Conservation (phyloP, 2,329 filamentous ascomycete species). For the Teratosphaeria epicoccoides region DNA sequence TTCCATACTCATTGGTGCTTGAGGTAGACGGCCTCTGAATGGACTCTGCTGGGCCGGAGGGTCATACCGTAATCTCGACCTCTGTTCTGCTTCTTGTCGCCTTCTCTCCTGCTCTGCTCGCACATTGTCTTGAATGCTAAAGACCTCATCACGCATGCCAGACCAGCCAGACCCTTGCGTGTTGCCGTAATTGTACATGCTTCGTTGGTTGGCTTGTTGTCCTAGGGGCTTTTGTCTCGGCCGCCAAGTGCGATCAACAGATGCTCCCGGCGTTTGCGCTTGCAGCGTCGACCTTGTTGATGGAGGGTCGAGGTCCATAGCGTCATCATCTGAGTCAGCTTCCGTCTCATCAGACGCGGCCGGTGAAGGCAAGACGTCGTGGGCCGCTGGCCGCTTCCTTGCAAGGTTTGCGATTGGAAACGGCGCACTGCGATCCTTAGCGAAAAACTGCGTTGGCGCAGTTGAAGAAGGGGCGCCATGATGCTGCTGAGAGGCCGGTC, state of each 20-base stretch:
- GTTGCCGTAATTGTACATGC: slow-evolving; percentile 30
- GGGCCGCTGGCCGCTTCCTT: slow-evolving; percentile 10
- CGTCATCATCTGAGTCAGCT: slow-evolving; percentile 33
- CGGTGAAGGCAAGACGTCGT: slow-evolving; percentile 11
- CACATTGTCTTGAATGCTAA: slow-evolving; percentile 16
- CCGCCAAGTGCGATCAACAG: slow-evolving; percentile 9
- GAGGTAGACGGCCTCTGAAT: slow-evolving; percentile 61
- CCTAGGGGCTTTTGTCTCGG: slow-evolving; percentile 33
- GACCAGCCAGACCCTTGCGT: slow-evolving; percentile 15
- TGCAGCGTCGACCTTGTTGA: slow-evolving; percentile 5
- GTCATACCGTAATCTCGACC: slow-evolving; percentile 10
- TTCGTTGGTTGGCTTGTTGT: neutral
- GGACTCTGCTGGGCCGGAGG: slow-evolving; percentile 34
- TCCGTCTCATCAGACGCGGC: slow-evolving; percentile 14
- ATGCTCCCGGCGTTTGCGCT: slow-evolving; percentile 11
- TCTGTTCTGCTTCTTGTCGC: slow-evolving; percentile 10
- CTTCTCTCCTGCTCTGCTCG: slow-evolving; percentile 8
- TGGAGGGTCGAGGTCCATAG: slow-evolving; percentile 63
- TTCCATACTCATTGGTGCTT: slow-evolving; percentile 57
- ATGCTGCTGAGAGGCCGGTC: slow-evolving; percentile 15
- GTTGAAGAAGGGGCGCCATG: slow-evolving; percentile 18
- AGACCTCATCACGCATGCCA: slow-evolving; percentile 16
- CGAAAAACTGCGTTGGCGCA: slow-evolving; percentile 18
- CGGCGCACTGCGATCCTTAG: slow-evolving; percentile 14
- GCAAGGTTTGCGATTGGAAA: slow-evolving; percentile 29